A percentile compares a stretch with the other conserved stretches of the same genome.
Evolutionary conservation across 768 basidiomycete genomes (phyloP).

Genomic region (Royoungia palumana): DNA sequence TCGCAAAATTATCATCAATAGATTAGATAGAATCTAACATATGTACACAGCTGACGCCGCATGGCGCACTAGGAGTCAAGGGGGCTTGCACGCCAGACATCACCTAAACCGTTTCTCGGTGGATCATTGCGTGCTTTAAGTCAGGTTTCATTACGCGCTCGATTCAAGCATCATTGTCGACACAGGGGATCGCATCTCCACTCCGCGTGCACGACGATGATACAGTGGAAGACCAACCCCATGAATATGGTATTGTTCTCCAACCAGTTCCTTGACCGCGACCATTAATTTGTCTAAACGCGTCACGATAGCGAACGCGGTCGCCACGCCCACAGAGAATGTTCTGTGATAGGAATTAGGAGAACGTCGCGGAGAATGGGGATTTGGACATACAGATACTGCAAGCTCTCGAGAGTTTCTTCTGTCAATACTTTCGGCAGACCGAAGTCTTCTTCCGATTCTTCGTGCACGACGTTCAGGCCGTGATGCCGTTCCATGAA

Average conservation of each 20-base stretch:
- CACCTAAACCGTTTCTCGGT: no score
- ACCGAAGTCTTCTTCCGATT: constrained; percentile 72
- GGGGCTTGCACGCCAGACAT: no score
- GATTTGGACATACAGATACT: constrained; percentile 63
- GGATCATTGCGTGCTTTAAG: no score
- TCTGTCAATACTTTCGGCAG: constrained; percentile 67
- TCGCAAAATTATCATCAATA: no score
- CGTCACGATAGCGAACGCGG: constrained; percentile 63
- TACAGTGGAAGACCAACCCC: constrained; percentile 46
- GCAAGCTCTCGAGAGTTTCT: constrained; percentile 71
- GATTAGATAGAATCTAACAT: no score
- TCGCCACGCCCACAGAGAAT: constrained; percentile 73
- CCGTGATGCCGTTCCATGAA: constrained; percentile 52
- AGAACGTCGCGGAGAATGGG: constrained; percentile 7
- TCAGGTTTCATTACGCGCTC: neutral
- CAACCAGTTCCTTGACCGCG: constrained; percentile 81
- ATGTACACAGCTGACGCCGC: neutral
- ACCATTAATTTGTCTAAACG: constrained; percentile 76
- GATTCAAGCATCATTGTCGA: neutral
- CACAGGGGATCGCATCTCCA: constrained; percentile 31
- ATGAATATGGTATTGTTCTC: constrained; percentile 84
- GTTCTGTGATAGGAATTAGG: constrained; percentile 35
- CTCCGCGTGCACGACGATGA: constrained; percentile 19
- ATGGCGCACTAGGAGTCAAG: no score
- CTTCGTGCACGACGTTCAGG: constrained; percentile 63